These are phyloP conservation scores for Silybum marianum DNA, from an alignment of 129 eudicot species.

Conservation along the genomic window DNA sequence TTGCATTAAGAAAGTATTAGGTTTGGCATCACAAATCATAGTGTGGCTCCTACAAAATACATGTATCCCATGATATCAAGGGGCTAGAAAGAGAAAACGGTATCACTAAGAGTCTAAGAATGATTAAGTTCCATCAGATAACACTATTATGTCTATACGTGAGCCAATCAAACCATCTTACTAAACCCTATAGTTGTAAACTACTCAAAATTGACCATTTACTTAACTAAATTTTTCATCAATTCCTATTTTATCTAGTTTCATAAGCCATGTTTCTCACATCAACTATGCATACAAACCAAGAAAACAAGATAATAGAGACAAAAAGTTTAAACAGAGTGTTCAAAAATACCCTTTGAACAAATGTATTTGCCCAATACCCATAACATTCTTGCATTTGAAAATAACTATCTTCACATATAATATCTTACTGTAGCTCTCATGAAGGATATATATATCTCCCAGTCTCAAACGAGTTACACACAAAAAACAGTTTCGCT, in stretches of 20 bases:
- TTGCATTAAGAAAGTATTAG: neutral
- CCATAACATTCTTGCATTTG: constrained; percentile 13
- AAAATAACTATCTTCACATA: neutral
- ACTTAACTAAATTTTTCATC: constrained; percentile 2
- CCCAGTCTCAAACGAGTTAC: neutral
- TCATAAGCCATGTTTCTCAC: constrained; percentile 18
- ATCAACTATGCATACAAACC: constrained; percentile 1
- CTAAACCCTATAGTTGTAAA: neutral
- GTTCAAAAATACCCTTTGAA: neutral
- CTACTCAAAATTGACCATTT: neutral
- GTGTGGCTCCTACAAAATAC: neutral
- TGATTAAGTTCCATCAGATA: neutral
- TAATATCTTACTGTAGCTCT: neutral
- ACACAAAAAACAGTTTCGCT: neutral
- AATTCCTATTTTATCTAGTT: constrained; percentile 6
- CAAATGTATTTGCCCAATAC: neutral
- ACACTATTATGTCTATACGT: constrained; percentile 3
- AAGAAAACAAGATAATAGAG: neutral
- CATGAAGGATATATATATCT: neutral
- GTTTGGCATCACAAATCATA: neutral
- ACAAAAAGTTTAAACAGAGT: neutral
- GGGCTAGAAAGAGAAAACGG: neutral
- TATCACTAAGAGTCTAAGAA: constrained; percentile 1
- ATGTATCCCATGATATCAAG: neutral
- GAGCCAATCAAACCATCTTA: constrained; percentile 6